These are phyloP conservation scores for Anisodus tanguticus DNA, from an alignment of 257 asterid genomes.

Conservation along the genomic window DNA sequence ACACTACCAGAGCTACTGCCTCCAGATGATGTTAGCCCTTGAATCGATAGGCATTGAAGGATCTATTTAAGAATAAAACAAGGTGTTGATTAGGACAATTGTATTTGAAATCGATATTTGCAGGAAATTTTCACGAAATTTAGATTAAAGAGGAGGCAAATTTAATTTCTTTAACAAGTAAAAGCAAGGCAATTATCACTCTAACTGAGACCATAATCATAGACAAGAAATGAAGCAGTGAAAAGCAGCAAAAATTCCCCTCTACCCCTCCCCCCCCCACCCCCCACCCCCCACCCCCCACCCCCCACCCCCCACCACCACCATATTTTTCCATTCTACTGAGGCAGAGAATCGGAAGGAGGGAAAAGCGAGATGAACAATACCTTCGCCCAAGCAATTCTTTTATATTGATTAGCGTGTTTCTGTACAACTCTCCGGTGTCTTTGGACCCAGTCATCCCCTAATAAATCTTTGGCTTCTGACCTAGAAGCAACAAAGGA, in stretches of 20 bases:
- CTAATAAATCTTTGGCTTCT: conserved; percentile 95
- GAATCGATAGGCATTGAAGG: conserved; percentile 79
- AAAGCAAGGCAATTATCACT: conserved; percentile 17
- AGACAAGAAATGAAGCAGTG: background rate
- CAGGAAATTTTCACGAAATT: background rate
- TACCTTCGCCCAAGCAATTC: conserved; percentile 97
- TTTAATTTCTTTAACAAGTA: background rate
- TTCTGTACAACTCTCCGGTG: conserved; percentile 95
- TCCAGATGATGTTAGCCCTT: conserved; percentile 89
- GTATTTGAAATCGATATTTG: background rate
- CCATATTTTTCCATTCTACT: background rate
- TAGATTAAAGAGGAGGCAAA: background rate
- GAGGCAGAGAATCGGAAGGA: background rate
- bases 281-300: background rate
- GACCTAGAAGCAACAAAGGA: conserved; percentile 59
- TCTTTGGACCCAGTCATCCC: conserved; percentile 99
- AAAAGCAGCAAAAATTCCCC: background rate
- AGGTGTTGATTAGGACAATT: background rate
- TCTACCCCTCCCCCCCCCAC: too few species aligned
- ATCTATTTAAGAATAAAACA: conserved; percentile 48
- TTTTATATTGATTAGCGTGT: conserved; percentile 95
- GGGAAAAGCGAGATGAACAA: background rate
- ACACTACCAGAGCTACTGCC: conserved; percentile 73
- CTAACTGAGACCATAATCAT: conserved; percentile 15
- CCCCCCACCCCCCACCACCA: too few species aligned